These are phyloP conservation scores for Kurtzmaniella quercitrusa DNA, from an alignment of 1,139 yeast species.

Conservation along the genomic window DNA sequence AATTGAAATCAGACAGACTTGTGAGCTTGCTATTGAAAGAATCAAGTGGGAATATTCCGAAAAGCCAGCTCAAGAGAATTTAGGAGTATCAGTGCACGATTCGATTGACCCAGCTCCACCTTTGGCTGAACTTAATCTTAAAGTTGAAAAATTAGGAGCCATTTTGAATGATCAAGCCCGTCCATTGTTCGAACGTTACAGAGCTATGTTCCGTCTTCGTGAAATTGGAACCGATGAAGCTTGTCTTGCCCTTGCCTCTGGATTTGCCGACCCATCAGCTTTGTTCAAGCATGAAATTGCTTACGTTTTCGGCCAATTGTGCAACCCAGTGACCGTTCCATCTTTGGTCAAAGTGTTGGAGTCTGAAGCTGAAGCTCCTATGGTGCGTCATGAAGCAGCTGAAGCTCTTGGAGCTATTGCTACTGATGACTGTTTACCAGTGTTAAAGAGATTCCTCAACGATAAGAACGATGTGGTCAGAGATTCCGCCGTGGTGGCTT, in stretches of 20 bases:
- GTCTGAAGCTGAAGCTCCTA: conserved; percentile 80
- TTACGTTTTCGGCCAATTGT: conserved; percentile 94
- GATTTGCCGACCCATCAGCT: conserved; percentile 87
- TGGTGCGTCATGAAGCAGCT: conserved; percentile 99
- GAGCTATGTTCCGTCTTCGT: conserved; percentile 97
- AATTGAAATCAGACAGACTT: conserved; percentile 90
- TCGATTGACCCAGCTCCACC: conserved; percentile 99
- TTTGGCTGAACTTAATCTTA: conserved; percentile 57
- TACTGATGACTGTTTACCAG: conserved; percentile 92
- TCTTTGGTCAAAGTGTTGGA: conserved; percentile 76
- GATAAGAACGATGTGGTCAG: conserved; percentile 89
- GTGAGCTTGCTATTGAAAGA: conserved; percentile 94
- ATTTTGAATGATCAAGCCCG: conserved; percentile 72
- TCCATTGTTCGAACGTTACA: conserved; percentile 88
- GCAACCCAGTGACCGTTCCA: conserved; percentile 92
- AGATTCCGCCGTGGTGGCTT: conserved; percentile 93
- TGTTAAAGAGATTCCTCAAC: conserved; percentile 69
- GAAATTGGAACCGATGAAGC: conserved; percentile 94
- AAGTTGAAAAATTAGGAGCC: conserved; percentile 59
- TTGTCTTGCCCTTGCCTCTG: conserved; percentile 84
- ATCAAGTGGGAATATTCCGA: conserved; percentile 88
- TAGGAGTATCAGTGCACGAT: conserved; percentile 74
- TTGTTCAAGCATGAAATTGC: conserved; percentile 97
- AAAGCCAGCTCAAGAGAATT: conserved; percentile 54
- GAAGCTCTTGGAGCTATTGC: conserved; percentile 98